Base-by-base conservation (phyloP, 169 alveolate genomes). In the Eimeria necatrix region DNA sequence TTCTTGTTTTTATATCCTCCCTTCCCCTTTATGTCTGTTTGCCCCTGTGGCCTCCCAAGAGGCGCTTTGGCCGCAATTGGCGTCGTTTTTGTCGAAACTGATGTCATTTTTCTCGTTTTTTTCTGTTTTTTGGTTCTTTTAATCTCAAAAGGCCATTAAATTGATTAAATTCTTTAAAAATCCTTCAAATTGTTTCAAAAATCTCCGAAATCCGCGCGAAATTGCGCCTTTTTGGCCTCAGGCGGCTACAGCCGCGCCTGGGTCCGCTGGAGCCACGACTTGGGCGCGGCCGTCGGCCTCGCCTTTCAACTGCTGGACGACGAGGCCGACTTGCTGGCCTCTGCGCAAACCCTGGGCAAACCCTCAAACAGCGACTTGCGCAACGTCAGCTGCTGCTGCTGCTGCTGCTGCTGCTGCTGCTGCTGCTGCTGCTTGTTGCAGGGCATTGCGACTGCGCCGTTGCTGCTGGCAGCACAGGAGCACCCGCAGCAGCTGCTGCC, bases 281-380 rank as follows among this genome's bases (percentile, higher is more conserved):
- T 98, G 64, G 99, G 99, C n/a, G 96, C 97, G 52, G 97, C 96
- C 90, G 96, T 98, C 56, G 99, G 99, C 51, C 95, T 98, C 97
- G 98, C 99, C 12, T 98, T 98, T 96, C 98, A 98, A 84, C 91
- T 97, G 74, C 96, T 97, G 81, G 99, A 98, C 93, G 99, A 98
- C 94, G 94, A 97, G 88, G 90, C 98, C 60, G 99, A 98, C 94
- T 97, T 97, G 68, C 93, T 93, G 22, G 74, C 96, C n/a, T 76
- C 91, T 6, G 74, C 95, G 16, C 76, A 81, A 16, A 76, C 88
- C 20, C 76, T 96, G 59, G 99, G 99, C 3, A 98, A 98, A 88
- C 99, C 99, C 2, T 93, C 96, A 46, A 90, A 98, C 64, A 97
- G 96, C 59, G 99, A 98, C 90, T 26, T 98, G 74, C 59, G 86